phyloP scores from a whole-genome alignment of 371 early-diverging fungal species.

The Rhizopus delemar region DNA sequence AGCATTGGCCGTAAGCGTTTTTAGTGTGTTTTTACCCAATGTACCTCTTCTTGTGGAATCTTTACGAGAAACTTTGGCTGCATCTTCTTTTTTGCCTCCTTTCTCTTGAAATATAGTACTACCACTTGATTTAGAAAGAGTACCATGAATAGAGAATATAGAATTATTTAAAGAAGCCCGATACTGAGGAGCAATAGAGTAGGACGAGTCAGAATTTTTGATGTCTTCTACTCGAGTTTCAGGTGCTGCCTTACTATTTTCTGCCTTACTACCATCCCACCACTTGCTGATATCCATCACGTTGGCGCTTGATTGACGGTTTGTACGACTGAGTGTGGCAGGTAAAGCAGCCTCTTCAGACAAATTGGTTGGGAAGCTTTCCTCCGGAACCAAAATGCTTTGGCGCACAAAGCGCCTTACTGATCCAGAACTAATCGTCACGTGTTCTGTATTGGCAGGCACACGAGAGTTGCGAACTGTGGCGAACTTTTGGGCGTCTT shows the following conservation, averaged over 20 bases:
- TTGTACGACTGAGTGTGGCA: neutral
- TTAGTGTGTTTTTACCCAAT: constrained; percentile 21
- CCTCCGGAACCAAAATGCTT: constrained; percentile 25
- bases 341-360: constrained; percentile 12
- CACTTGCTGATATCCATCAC: constrained; percentile 23
- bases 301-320: constrained; percentile 6
- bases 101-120: neutral
- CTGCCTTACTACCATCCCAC: constrained; percentile 15
- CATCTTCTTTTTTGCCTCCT: neutral
- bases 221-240: neutral
- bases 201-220: constrained; percentile 1
- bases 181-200: constrained; percentile 16
- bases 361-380: constrained; percentile 3
- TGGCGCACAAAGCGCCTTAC: constrained; percentile 40
- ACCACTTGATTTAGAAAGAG: constrained; percentile 14
- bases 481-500: constrained; percentile 6
- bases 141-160: constrained; percentile 13
- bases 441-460: constrained; percentile 15
- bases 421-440: constrained; percentile 38
- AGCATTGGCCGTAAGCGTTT: constrained; percentile 18
- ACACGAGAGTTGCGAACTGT: constrained; percentile 19
- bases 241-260: neutral
- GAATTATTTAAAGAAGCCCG: constrained; percentile 23
- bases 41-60: constrained; percentile 22
- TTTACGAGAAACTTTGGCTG: constrained; percentile 9